These are phyloP conservation scores for Chrysanthemum makinoi DNA, from an alignment of 129 eudicot genomes.

Conservation along the genomic window DNA sequence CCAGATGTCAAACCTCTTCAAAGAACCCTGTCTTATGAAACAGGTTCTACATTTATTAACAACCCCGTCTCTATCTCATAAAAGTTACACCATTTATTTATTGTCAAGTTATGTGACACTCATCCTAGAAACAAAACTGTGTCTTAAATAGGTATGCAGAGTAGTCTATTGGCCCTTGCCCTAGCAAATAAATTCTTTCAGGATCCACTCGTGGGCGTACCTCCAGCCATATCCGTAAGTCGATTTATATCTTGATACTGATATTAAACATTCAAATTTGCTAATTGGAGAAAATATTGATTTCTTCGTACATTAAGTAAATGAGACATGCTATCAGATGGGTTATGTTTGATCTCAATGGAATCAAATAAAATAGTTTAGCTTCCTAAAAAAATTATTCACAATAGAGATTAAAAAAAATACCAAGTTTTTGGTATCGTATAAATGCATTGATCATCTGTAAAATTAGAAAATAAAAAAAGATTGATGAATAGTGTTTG, in stretches of 20 bases:
- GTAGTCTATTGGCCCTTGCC: slow-evolving; percentile 97
- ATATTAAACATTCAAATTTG: neutral
- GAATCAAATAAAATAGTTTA: too few species aligned
- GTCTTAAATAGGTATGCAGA: slow-evolving; percentile 77
- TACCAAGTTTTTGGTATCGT: too few species aligned
- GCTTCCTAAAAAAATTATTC: too few species aligned
- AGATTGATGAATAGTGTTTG: too few species aligned
- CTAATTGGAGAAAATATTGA: neutral
- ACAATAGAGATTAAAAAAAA: too few species aligned
- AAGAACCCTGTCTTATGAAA: slow-evolving; percentile 90
- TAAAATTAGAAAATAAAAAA: too few species aligned
- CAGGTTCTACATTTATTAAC: slow-evolving; percentile 46
- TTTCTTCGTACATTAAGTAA: neutral
- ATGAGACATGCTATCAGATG: neutral
- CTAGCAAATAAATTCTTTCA: slow-evolving; percentile 87
- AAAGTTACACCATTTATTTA: neutral
- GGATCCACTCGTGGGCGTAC: slow-evolving; percentile 90
- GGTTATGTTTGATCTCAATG: too few species aligned
- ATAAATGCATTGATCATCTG: too few species aligned
- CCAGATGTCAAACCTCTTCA: slow-evolving; percentile 92
- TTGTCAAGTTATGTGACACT: slow-evolving; percentile 5
- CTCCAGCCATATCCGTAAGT: slow-evolving; percentile 97
- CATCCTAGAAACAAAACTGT: neutral
- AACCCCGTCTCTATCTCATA: neutral
- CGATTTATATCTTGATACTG: neutral